Percentiles rank a stretch among this genome's conserved stretches.
Evolutionary conservation across 2,329 filamentous ascomycete species (phyloP).

Genomic region (Aspergillus sp.): DNA sequence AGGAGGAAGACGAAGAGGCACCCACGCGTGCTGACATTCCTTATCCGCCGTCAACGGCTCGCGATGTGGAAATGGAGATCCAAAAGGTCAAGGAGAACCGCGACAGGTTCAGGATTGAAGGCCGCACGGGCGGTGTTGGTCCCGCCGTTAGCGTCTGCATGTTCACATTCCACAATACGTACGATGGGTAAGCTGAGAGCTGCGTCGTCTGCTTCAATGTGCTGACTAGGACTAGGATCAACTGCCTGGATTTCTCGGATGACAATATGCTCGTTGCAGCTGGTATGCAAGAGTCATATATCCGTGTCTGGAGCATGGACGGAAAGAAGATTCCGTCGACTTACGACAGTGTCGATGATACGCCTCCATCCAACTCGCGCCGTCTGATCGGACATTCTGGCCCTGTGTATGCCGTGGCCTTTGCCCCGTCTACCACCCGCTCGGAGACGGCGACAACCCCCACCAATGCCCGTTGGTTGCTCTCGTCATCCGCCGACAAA

Average conservation of each 20-base stretch:
- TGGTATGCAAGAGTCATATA: conserved; percentile 91
- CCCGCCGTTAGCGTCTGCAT: conserved; percentile 86
- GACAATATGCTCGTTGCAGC: conserved; percentile 83
- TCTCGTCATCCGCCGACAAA: conserved; percentile 84
- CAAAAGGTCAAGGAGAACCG: conserved; percentile 90
- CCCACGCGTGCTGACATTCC: conserved; percentile 77
- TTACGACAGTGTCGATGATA: conserved; percentile 56
- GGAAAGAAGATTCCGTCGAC: conserved; percentile 74
- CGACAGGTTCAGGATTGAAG: conserved; percentile 85
- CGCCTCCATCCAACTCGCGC: conserved; percentile 68
- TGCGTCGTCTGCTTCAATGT: neutral
- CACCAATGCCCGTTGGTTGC: conserved; percentile 68
- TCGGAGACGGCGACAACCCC: conserved; percentile 51
- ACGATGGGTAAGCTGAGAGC: conserved; percentile 67
- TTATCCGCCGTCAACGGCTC: conserved; percentile 79
- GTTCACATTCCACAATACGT: conserved; percentile 97
- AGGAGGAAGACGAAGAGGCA: conserved; percentile 81
- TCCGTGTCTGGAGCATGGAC: conserved; percentile 88
- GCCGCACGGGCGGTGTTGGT: conserved; percentile 77
- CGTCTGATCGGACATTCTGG: conserved; percentile 83
- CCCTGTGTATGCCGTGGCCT: conserved; percentile 83
- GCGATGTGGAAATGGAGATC: conserved; percentile 91
- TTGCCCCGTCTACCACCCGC: conserved; percentile 67
- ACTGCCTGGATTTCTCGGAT: conserved; percentile 93
- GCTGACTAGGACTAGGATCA: conserved; percentile 57